Percentiles rank a stretch among this genome's conserved stretches.
Evolutionary conservation across 805 yeast genomes (phyloP).

Genomic region (Lipomyces starkeyi): DNA sequence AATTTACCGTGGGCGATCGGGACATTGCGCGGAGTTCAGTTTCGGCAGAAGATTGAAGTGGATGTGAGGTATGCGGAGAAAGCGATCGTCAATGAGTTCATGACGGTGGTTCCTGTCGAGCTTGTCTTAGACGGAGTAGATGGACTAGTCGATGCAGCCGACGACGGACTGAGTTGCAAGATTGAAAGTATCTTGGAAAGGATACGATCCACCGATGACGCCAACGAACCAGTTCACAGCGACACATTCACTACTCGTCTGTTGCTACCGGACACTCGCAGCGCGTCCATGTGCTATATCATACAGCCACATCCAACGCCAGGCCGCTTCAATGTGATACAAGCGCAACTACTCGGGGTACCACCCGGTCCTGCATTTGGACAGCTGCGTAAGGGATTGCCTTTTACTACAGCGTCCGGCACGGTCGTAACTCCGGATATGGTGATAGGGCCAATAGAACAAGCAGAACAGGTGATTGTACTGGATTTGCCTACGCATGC

Average conservation of each 20-base stretch:
- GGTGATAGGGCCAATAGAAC: constrained; percentile 68
- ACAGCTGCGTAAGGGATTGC: constrained; percentile 62
- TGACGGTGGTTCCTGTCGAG: constrained; percentile 37
- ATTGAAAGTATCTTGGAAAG: neutral
- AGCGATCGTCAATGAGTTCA: constrained; percentile 44
- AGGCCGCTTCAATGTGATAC: constrained; percentile 73
- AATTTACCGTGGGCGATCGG: constrained; percentile 64
- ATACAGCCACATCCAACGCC: constrained; percentile 68
- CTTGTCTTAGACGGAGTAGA: neutral
- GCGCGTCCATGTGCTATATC: constrained; percentile 65
- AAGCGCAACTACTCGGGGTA: constrained; percentile 72
- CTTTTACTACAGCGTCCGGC: constrained; percentile 66
- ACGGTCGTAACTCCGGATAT: constrained; percentile 65
- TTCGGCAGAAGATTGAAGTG: constrained; percentile 71
- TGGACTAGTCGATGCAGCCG: neutral
- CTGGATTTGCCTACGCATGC: constrained; percentile 70
- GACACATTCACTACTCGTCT: neutral
- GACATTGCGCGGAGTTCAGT: constrained; percentile 86
- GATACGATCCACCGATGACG: neutral
- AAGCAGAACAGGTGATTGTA: constrained; percentile 65
- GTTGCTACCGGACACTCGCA: neutral
- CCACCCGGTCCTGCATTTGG: constrained; percentile 67
- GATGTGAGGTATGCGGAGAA: constrained; percentile 38
- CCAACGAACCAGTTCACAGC: neutral
- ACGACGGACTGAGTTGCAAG: neutral